phyloP scores from a whole-genome alignment of 1,284 basidiomycete genomes.

The Tremellales sp. region DNA sequence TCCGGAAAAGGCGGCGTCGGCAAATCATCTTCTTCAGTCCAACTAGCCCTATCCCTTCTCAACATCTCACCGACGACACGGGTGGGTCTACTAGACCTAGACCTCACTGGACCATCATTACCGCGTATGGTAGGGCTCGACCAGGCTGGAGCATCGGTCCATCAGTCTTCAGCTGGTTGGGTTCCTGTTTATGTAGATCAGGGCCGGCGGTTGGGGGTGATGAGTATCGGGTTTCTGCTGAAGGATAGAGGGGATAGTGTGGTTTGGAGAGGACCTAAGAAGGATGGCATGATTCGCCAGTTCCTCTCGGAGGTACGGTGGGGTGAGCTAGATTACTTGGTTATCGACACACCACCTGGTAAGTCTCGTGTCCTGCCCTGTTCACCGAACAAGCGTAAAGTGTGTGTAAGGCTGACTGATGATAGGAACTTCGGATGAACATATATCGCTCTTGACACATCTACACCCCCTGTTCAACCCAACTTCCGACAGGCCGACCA shows the following conservation, averaged over 20 bases:
- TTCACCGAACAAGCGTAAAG: not conserved
- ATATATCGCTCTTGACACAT: slow-evolving; percentile 91
- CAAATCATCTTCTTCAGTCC: slow-evolving; percentile 91
- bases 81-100: slow-evolving; percentile 91
- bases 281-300: slow-evolving; percentile 99
- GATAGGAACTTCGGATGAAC: slow-evolving; percentile 94
- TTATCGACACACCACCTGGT: slow-evolving; percentile 98
- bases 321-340: slow-evolving; percentile 93
- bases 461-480: slow-evolving; percentile 78
- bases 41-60: slow-evolving; percentile 84
- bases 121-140: slow-evolving; percentile 97
- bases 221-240: slow-evolving; percentile 95
- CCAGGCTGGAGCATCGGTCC: slow-evolving; percentile 58
- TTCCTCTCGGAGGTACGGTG: slow-evolving; percentile 94
- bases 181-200: slow-evolving; percentile 92
- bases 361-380: slow-evolving; percentile 31
- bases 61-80: slow-evolving; percentile 56
- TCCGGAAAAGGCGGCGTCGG: slow-evolving; percentile 98
- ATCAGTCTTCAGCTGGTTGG: slow-evolving; percentile 94
- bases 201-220: slow-evolving; percentile 73
- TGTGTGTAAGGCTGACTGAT: not conserved
- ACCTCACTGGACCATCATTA: slow-evolving; percentile 94
- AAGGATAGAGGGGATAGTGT: slow-evolving; percentile 87
- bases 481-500: slow-evolving; percentile 32
- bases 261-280: slow-evolving; percentile 98